Evolutionary conservation across 2,329 filamentous ascomycete species (phyloP), one percentile per base, ranked within the genome.

Genomic region (Sporothrix mexicana): DNA sequence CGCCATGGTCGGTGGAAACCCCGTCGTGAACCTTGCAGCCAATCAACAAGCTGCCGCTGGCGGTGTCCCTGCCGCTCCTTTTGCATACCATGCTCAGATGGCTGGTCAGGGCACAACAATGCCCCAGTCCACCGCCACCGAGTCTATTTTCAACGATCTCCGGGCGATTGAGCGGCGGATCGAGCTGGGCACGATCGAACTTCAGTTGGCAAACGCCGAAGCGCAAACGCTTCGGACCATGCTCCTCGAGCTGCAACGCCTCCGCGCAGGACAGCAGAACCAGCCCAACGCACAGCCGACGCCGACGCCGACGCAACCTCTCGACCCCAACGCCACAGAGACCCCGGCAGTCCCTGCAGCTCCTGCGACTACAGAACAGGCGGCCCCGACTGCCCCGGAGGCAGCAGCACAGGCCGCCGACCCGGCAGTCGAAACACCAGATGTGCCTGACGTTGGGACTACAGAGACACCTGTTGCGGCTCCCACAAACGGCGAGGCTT

Each of bases 101-200:
- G 59, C 51, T 41, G 23, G 53, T 13, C 41, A 36, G 13, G 6
- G 53, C 2, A 45, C n/a, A 12, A 57, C 49, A 15, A 70, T 70
- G 57, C 71, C 72, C 12, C 36, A 10, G 9, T 72, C 51, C 20
- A 75, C 74, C n/a, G 61, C 69, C 7, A 59, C 76, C 0, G 78
- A 80, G 59, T 83, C 85, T 1, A 85, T 92, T 36, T 85, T 88
- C 68, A 81, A 83, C 15, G 88, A 93, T 72, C 82, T 96, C 47
- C 83, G 87, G 47, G 87, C 90, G 55, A 85, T 93, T 15, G 91
- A 94, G 76, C 87, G 90, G 71, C 88, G 92, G 71, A 85, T 96
- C 30, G 85, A 90, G 76, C 92, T 95, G 78, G 85, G 93, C 47
- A 85, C 88, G 64, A 83, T 82, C 3, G 68, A 72, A 57, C 83